Conservation (phyloP, 2,329 filamentous ascomycete genomes). For the Fusarium sp. region DNA sequence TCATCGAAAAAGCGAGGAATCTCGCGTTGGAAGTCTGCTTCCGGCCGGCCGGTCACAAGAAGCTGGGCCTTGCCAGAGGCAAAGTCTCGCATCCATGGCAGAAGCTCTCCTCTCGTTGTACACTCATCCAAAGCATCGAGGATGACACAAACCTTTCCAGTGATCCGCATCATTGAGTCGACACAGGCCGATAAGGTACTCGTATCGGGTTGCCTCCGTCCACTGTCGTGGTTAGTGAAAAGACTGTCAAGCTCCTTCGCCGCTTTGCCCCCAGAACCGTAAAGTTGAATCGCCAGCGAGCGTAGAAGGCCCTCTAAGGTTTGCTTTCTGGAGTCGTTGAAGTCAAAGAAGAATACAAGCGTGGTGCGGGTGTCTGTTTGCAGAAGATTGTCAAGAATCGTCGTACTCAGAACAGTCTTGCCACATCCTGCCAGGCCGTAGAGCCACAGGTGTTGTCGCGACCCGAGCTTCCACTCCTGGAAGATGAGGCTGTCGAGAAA, state of each 20-base stretch:
- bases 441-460: constrained; percentile 34
- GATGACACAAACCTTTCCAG: constrained; percentile 16
- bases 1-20: constrained; percentile 18
- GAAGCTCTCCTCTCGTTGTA: constrained; percentile 26
- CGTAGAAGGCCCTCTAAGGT: constrained; percentile 14
- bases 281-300: constrained; percentile 1
- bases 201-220: background rate
- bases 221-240: background rate
- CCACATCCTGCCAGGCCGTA: constrained; percentile 32
- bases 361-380: background rate
- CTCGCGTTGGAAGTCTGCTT: constrained; percentile 24
- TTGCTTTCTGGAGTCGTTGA: constrained; percentile 35
- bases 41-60: constrained; percentile 34
- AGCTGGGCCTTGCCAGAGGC: constrained; percentile 17
- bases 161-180: constrained; percentile 33
- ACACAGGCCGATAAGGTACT: constrained; percentile 1
- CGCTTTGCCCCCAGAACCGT: background rate
- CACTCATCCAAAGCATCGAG: constrained; percentile 43
- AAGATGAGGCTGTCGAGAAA: constrained; percentile 18
- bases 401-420: constrained; percentile 34
- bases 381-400: constrained; percentile 23
- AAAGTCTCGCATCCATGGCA: constrained; percentile 30
- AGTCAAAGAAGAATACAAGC: constrained; percentile 39
- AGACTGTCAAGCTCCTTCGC: background rate
- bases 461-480: constrained; percentile 23